Evolutionary conservation across 139 green algal genomes (phyloP).

Genomic region (Volvox reticuliferus): DNA sequence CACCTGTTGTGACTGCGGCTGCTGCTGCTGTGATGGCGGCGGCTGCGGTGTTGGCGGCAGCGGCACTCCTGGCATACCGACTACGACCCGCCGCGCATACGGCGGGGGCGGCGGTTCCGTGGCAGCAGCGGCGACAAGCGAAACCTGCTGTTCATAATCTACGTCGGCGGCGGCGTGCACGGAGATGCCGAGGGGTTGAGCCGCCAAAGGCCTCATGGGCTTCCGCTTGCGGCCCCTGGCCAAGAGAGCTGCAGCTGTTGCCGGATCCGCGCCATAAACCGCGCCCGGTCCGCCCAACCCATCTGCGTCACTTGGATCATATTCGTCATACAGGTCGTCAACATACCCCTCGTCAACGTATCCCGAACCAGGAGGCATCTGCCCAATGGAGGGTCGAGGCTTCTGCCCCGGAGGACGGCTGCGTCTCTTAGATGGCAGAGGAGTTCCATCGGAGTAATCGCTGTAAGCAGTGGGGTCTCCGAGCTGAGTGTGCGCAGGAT

Average conservation of each 20-base stretch:
- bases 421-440: background rate
- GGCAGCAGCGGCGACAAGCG: background rate
- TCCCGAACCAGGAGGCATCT: background rate
- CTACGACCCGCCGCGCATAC: background rate
- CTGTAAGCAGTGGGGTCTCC: background rate
- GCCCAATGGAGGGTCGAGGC: background rate
- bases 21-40: background rate
- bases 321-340: background rate
- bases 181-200: slow-evolving; percentile 1
- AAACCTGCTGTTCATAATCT: background rate
- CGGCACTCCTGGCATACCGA: background rate
- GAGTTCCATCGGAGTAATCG: background rate
- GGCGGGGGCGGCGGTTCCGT: background rate
- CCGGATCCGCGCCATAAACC: background rate
- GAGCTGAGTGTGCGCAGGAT: background rate
- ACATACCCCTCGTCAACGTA: background rate
- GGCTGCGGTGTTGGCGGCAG: background rate
- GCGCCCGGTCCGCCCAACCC: background rate
- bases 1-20: background rate
- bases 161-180: background rate
- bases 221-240: slow-evolving; percentile 14
- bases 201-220: background rate
- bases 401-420: background rate
- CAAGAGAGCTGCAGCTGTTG: background rate
- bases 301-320: background rate